A percentile compares a stretch with the other conserved stretches of the same genome.
Evolutionary conservation across 1,284 basidiomycete genomes (phyloP).

Genomic region (Cryptococcus hybrid): DNA sequence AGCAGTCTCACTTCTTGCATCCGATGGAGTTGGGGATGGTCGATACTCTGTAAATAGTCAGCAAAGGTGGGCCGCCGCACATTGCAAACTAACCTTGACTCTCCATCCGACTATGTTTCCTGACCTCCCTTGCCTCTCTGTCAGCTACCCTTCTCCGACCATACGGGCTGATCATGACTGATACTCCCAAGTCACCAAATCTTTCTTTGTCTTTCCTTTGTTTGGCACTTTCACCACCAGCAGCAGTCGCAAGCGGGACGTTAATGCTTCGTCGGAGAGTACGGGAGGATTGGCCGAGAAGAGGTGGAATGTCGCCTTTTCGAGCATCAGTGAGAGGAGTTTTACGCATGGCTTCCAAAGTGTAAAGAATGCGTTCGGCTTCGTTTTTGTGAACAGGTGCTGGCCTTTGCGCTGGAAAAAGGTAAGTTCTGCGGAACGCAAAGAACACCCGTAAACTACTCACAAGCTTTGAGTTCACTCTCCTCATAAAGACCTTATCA

Average conservation of each 20-base stretch:
- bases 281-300: conserved; percentile 41
- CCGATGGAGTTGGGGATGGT: conserved; percentile 17
- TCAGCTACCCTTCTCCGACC: conserved; percentile 40
- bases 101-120: conserved; percentile 10
- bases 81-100: conserved; percentile 16
- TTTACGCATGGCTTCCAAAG: conserved; percentile 43
- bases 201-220: conserved; percentile 30
- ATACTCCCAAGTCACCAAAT: conserved; percentile 29
- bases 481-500: conserved; percentile 44
- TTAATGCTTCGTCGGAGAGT: conserved; percentile 41
- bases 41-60: conserved; percentile 11
- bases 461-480: conserved; percentile 30
- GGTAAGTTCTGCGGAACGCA: background rate
- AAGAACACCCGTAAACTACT: conserved; percentile 5
- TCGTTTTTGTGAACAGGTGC: conserved; percentile 36
- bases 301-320: conserved; percentile 14
- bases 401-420: conserved; percentile 18
- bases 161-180: conserved; percentile 48
- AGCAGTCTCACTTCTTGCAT: conserved; percentile 12
- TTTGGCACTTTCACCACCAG: conserved; percentile 30
- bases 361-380: conserved; percentile 47
- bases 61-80: background rate
- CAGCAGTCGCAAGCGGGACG: conserved; percentile 43
- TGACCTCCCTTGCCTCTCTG: conserved; percentile 25
- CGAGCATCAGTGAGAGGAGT: conserved; percentile 33